Evolutionary conservation across 805 yeast species (phyloP), one percentile per base, ranked within the genome.

Genomic region (Candida sphagnicola): DNA sequence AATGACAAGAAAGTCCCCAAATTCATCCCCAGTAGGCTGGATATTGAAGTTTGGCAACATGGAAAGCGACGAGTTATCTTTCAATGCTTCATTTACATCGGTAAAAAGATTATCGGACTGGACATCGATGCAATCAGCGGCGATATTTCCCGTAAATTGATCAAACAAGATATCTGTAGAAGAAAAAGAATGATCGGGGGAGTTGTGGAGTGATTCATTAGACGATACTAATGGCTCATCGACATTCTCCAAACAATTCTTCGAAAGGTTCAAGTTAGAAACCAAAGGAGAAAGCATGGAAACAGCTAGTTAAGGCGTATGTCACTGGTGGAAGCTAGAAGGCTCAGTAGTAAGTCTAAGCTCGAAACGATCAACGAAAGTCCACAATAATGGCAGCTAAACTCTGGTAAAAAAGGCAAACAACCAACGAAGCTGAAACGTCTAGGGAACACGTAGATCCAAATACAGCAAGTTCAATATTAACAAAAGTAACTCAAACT

Each of bases 1-100:
- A n/a, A 77, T 57, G 15, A 62, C 74, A 51, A 69, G 62, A 56
- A 42, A 74, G 28, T 65, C 56, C 18, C 72, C 73, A 31, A 38
- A 36, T 43, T 63, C 61, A 30, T 49, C 32, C 5, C 74, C 74
- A 2, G 67, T 56, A 23, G 72, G 71, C 26, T 43, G 42, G 28
- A 67, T 64, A 41, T 61, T 57, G 45, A 50, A 59, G 46, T 62
- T 65, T 23, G 74, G 70, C 24, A 67, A 56, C 74, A 68, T 68
- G 31, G 65, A 47, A 37, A 67, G 51, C 14, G 46, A 43, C 15
- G 65, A 54, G 37, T 54, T 53, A 4, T 47, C 43, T 5, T 11
- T 6, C 14, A 67, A 47, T 3, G 69, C 56, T 38, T 60, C 58
- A 37, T 59, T 54, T 31, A 64, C 61, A 39, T 56, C 59, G 10